Evolutionary conservation across 2,329 filamentous ascomycete species (phyloP).

Genomic region (Claviceps sp.): DNA sequence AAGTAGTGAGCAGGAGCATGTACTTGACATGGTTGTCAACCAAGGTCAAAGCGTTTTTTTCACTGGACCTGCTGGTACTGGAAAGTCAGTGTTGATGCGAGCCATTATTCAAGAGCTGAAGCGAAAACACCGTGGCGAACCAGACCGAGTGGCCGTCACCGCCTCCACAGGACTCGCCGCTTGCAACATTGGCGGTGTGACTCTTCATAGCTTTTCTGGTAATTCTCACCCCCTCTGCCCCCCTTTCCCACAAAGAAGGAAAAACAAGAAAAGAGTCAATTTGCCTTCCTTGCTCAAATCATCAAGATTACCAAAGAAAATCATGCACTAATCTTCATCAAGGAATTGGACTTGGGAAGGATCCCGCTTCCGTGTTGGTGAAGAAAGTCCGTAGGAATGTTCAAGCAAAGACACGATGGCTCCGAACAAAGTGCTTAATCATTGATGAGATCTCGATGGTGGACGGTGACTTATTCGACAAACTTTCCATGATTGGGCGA

Average conservation of each 20-base stretch:
- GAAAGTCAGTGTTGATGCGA: conserved; percentile 91
- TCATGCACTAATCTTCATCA: conserved; percentile 5
- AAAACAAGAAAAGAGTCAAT: not conserved
- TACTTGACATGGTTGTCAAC: conserved; percentile 71
- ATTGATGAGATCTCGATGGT: conserved; percentile 99
- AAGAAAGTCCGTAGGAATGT: conserved; percentile 83
- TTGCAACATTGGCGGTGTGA: conserved; percentile 93
- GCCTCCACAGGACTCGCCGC: conserved; percentile 92
- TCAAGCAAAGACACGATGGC: conserved; percentile 81
- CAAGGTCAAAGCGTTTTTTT: conserved; percentile 87
- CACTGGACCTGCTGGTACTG: conserved; percentile 89
- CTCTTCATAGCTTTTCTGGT: conserved; percentile 88
- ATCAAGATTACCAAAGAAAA: not conserved
- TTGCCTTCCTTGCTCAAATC: not conserved
- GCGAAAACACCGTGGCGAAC: conserved; percentile 60
- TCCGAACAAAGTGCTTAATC: conserved; percentile 74
- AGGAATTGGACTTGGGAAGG: conserved; percentile 81
- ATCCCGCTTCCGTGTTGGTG: conserved; percentile 63
- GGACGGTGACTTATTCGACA: conserved; percentile 92
- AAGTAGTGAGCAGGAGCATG: conserved; percentile 74
- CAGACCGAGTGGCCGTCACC: conserved; percentile 80
- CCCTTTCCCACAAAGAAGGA: not conserved
- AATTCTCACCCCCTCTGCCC: not conserved
- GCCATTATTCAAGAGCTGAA: conserved; percentile 76
- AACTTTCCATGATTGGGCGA: conserved; percentile 78